Evolutionary conservation across 345 rosid species (phyloP).

Genomic region (Odontarrhena argentea): DNA sequence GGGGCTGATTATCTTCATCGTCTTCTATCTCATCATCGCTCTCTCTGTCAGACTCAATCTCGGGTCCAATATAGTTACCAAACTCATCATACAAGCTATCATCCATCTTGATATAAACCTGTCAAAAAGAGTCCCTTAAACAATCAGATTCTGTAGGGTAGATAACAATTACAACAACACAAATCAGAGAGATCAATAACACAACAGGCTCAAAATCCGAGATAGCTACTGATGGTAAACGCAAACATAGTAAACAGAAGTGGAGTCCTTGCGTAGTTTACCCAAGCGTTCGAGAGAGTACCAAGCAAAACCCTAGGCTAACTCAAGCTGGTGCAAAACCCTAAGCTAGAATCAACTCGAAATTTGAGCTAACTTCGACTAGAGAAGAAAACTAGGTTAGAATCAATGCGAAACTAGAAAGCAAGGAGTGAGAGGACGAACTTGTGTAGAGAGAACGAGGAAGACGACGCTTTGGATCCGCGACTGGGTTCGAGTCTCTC

Average conservation of each 20-base stretch:
- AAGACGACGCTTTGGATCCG: conserved; percentile 1
- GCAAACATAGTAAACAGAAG: background rate
- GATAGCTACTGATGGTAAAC: background rate
- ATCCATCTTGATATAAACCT: conserved; percentile 61
- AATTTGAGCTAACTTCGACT: background rate
- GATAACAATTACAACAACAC: background rate
- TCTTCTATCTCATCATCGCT: conserved; percentile 75
- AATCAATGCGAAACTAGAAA: background rate
- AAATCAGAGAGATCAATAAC: conserved; percentile 6
- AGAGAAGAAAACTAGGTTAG: conserved; percentile 10
- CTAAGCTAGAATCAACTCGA: conserved; percentile 6
- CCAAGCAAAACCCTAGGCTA: conserved; percentile 1
- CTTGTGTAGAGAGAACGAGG: background rate
- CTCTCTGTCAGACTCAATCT: conserved; percentile 87
- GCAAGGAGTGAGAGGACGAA: conserved; percentile 20
- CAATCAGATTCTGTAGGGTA: background rate
- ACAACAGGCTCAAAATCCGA: background rate
- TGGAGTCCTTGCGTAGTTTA: background rate
- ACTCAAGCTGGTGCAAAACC: conserved; percentile 6
- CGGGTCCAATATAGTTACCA: conserved; percentile 98
- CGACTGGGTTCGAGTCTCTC: conserved; percentile 7
- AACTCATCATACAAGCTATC: conserved; percentile 97
- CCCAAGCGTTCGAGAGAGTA: background rate
- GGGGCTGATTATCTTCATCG: conserved; percentile 57
- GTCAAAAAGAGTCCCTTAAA: conserved; percentile 1